Conservation (phyloP, 352 stramenopile species). For the Phytopythium montanum region DNA sequence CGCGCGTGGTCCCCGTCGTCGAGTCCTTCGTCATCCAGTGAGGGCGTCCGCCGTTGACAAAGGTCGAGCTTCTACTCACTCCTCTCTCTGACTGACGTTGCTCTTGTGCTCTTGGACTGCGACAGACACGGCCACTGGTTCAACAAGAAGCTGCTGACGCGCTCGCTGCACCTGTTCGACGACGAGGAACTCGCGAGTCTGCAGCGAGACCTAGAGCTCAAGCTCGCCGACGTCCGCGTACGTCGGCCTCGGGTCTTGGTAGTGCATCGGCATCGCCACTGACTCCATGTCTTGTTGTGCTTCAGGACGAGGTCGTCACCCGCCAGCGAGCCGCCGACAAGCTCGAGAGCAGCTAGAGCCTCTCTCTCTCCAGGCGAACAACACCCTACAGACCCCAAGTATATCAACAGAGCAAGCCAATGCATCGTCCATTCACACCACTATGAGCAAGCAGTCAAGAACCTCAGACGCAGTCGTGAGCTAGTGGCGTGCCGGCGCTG, state of each 20-base stretch:
- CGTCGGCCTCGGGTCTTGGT: conserved; percentile 2
- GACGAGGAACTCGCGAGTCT: conserved; percentile 40
- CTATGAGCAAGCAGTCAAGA: not conserved
- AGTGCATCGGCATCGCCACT: too few species aligned
- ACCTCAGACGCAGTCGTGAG: conserved; percentile 1
- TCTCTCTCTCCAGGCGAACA: not conserved
- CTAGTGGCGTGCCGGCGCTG: conserved; percentile 5
- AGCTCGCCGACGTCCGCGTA: conserved; percentile 48
- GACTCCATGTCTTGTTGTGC: too few species aligned
- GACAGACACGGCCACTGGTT: conserved; percentile 64
- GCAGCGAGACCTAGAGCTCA: conserved; percentile 46
- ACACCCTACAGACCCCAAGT: not conserved
- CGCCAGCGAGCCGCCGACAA: not conserved
- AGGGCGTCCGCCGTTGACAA: too few species aligned
- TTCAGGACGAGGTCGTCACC: not conserved
- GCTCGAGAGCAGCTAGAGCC: not conserved
- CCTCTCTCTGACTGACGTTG: too few species aligned
- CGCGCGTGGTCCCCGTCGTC: conserved; percentile 44
- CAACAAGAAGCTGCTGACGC: conserved; percentile 49
- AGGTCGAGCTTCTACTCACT: too few species aligned
- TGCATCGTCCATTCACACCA: not conserved
- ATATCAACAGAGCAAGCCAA: not conserved
- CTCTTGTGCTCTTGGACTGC: not conserved
- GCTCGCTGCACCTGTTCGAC: conserved; percentile 44
- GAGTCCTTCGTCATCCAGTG: conserved; percentile 54